Evolutionary conservation across 345 rosid species (phyloP), one percentile per base, ranked within the genome.

Genomic region (Arabidopsis thaliana): DNA sequence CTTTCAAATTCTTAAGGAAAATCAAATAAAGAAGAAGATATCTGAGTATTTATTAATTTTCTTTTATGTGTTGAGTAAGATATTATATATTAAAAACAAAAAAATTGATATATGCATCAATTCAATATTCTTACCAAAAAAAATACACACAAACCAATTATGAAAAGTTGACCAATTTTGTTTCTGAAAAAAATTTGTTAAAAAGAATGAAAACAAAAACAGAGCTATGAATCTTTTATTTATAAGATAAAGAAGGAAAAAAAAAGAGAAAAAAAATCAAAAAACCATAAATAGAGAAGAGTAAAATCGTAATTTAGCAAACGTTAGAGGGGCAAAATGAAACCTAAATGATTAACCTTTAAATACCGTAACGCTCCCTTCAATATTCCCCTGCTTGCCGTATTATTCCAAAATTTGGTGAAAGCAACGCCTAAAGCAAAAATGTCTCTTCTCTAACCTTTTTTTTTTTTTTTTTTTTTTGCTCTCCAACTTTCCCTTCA

Each of bases 361-460:
- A 75, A 51, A 75, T 75, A 75, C 22, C 56, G 0, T 24, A 46
- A 23, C 36, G 56, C 74, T 51, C 69, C 14, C 52, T 7, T 22
- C 37, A 52, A 33, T 24, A 41, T 51, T 32, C 69, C 63, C 14
- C 23, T 61, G 79, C 79, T 76, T 76, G 79, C 74, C 79, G 45
- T 48, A 51, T 59, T 5, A 75, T 48, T 28, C 36, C 36, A 13
- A 57, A 37, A 37, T 14, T 46, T 25, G 5, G 14, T 57, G 5
- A 76, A 52, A 65, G 70, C 79, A 69, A 67, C 33, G 79, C 74
- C 69, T 75, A 75, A 44, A 25, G 6, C 11, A 4, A 50, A 8
- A 10, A 75, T 75, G 74, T 60, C 41, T 50, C 10, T 40, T 23
- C 69, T 68, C 4, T 75, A 68, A 68, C 63, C 60, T 4, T 59